Evolutionary conservation across 108 stramenopile genomes (phyloP).

Genomic region (Epithemia pelagica): DNA sequence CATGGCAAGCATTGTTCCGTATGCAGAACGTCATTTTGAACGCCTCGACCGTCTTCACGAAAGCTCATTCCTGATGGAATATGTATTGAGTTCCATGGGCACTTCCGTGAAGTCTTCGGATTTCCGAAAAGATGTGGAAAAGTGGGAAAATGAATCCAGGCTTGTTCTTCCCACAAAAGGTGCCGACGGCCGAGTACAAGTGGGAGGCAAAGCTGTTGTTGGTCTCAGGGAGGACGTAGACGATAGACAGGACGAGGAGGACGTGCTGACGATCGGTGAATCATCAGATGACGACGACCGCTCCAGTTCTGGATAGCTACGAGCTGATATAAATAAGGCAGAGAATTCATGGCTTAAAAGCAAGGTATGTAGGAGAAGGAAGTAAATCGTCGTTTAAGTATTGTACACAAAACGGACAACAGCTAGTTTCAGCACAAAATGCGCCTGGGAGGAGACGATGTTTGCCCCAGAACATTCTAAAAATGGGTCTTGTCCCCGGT

Average conservation of each 20-base stretch:
- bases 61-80: slow-evolving; percentile 72
- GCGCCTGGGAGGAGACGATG: no score
- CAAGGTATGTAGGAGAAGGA: no score
- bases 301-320: no score
- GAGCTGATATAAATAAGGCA: no score
- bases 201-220: slow-evolving; percentile 60
- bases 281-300: neutral
- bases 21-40: slow-evolving; percentile 85
- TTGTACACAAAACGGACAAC: no score
- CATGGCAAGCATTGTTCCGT: slow-evolving; percentile 70
- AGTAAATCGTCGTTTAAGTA: no score
- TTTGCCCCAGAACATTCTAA: no score
- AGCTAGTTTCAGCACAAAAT: no score
- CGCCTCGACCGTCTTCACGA: slow-evolving; percentile 67
- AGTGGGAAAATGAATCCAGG: slow-evolving; percentile 55
- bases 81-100: slow-evolving; percentile 62
- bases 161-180: slow-evolving; percentile 63
- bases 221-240: slow-evolving; percentile 16
- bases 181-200: slow-evolving; percentile 67
- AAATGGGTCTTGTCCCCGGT: no score
- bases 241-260: slow-evolving; percentile 29
- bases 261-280: slow-evolving; percentile 72
- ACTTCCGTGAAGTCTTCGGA: slow-evolving; percentile 14
- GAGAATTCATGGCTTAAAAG: no score
- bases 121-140: slow-evolving; percentile 34